These are phyloP conservation scores for Xylaria nigripes DNA, from an alignment of 495 filamentous ascomycete genomes.

Conservation along the genomic window DNA sequence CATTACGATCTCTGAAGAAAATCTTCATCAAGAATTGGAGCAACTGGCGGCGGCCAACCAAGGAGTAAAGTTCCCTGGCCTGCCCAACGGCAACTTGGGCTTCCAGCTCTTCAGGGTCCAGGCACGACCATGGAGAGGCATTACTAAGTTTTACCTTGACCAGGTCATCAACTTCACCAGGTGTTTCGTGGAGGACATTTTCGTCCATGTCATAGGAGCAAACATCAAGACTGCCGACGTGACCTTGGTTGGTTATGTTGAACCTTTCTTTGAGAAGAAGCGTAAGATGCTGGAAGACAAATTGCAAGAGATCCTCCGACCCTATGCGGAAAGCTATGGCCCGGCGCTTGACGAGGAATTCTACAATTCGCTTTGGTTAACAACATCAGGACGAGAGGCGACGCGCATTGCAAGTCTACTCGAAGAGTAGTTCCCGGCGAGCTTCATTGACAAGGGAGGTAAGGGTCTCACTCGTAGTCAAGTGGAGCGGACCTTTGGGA, in stretches of 20 bases:
- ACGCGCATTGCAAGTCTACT: not conserved
- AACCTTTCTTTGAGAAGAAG: not conserved
- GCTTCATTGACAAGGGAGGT: not conserved
- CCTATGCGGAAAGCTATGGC: not conserved
- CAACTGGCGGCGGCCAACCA: conserved; percentile 16
- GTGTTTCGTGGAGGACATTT: conserved; percentile 14
- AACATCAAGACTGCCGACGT: conserved; percentile 9
- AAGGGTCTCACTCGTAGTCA: not conserved
- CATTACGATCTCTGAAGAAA: not conserved
- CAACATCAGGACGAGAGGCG: not conserved
- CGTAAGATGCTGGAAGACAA: not conserved
- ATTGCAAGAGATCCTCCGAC: not conserved
- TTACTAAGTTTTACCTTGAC: conserved; percentile 15
- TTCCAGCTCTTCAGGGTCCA: conserved; percentile 22
- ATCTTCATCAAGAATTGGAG: conserved; percentile 11
- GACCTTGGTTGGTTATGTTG: not conserved
- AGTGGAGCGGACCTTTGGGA: not conserved
- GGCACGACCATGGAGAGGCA: conserved; percentile 13
- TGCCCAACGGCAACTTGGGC: conserved; percentile 10
- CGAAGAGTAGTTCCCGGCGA: not conserved
- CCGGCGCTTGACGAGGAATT: not conserved
- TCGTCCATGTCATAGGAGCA: conserved; percentile 14
- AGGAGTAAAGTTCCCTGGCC: conserved; percentile 20
- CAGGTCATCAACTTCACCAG: conserved; percentile 2
- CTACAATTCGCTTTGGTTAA: not conserved